Conservation (phyloP, 192 early-diverging fungal genomes). For the Entomortierella beljakovae region DNA sequence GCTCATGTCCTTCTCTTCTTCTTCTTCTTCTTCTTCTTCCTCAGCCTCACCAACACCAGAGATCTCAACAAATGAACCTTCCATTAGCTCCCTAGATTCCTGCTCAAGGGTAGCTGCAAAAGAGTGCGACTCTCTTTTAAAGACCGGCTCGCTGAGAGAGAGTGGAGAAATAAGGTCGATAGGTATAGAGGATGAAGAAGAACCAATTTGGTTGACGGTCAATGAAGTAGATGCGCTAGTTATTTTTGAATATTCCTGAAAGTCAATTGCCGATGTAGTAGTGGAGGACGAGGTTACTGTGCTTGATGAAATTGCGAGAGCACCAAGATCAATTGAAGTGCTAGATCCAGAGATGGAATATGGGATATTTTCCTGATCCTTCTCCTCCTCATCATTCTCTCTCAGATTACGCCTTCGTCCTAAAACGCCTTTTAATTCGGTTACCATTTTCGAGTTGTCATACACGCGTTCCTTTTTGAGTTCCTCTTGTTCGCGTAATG, state of each 20-base stretch:
- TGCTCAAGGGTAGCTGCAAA: slow-evolving; percentile 8
- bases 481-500: slow-evolving; percentile 58
- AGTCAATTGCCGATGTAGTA: too few species aligned
- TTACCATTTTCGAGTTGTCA: slow-evolving; percentile 65
- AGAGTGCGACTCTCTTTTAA: background rate
- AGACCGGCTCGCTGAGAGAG: background rate
- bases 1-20: slow-evolving; percentile 1
- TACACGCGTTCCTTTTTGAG: slow-evolving; percentile 24
- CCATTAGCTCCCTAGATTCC: slow-evolving; percentile 1
- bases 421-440: slow-evolving; percentile 68
- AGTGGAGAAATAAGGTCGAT: slow-evolving; percentile 14
- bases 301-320: background rate
- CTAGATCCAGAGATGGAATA: background rate
- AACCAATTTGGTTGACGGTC: too few species aligned
- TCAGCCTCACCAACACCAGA: slow-evolving; percentile 40
- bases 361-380: background rate
- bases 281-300: background rate
- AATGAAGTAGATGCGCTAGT: too few species aligned
- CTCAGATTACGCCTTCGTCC: slow-evolving; percentile 50
- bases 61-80: slow-evolving; percentile 29
- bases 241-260: too few species aligned
- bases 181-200: too few species aligned
- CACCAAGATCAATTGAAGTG: background rate
- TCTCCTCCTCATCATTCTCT: slow-evolving; percentile 30
- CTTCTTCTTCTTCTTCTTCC: slow-evolving; percentile 9